phyloP scores from a whole-genome alignment of 805 yeast genomes.

The Wickerhamomyces bovis region DNA sequence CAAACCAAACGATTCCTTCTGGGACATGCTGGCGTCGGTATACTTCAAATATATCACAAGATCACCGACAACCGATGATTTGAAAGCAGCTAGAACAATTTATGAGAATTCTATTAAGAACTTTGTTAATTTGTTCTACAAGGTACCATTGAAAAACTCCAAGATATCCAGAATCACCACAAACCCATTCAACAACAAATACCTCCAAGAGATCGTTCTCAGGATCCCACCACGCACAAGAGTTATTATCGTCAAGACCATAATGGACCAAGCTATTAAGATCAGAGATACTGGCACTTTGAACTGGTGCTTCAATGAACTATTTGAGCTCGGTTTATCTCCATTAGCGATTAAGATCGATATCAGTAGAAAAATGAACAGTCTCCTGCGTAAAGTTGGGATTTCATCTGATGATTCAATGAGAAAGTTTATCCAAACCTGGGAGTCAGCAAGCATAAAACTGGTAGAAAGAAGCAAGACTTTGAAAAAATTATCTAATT shows the following conservation, averaged over 20 bases:
- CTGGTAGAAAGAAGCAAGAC: background rate
- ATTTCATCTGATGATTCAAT: background rate
- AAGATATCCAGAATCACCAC: constrained; percentile 1
- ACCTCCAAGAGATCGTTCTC: constrained; percentile 7
- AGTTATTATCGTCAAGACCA: constrained; percentile 15
- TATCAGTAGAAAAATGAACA: constrained; percentile 5
- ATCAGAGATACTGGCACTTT: constrained; percentile 1
- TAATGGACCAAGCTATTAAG: constrained; percentile 14
- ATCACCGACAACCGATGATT: constrained; percentile 5
- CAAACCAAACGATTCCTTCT: constrained; percentile 7
- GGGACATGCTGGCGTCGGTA: constrained; percentile 18
- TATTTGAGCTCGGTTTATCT: constrained; percentile 14
- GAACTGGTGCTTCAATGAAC: constrained; percentile 16
- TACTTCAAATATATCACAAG: constrained; percentile 15
- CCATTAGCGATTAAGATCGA: constrained; percentile 14
- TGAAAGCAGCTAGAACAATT: constrained; percentile 6
- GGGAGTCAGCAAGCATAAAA: constrained; percentile 15
- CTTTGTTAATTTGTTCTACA: constrained; percentile 7
- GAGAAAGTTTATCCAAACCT: background rate
- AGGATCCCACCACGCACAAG: constrained; percentile 9
- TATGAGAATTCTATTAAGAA: constrained; percentile 14
- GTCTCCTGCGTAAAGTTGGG: background rate
- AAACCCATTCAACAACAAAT: constrained; percentile 14
- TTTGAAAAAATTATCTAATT: background rate
- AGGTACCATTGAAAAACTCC: background rate